A percentile compares a stretch with the other conserved stretches of the same genome.
phyloP scores from a whole-genome alignment of 257 asterid species.

The Thymus quinquecostatus region DNA sequence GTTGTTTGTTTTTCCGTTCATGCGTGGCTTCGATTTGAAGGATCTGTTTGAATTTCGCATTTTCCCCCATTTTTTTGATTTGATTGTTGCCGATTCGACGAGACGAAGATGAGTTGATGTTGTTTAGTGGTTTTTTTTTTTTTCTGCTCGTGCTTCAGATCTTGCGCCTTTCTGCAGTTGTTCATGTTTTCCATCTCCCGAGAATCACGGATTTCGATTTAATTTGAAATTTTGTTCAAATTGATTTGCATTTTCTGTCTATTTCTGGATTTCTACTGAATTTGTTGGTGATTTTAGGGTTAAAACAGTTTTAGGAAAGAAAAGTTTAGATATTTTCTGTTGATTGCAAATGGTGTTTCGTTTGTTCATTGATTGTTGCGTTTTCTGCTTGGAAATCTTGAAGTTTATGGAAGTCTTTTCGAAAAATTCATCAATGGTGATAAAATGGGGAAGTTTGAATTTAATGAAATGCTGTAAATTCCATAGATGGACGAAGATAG shows the following conservation, averaged over 20 bases:
- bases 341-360: conserved; percentile 2
- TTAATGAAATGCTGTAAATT: conserved; percentile 30
- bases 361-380: conserved; percentile 19
- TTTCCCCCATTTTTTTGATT: conserved; percentile 10
- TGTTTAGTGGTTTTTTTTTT: neutral
- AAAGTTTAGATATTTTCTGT: neutral
- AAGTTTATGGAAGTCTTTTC: conserved; percentile 15
- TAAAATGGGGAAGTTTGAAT: conserved; percentile 29
- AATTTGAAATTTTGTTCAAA: neutral
- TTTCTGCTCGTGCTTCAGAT: conserved; percentile 24
- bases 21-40: conserved; percentile 17
- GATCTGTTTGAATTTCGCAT: conserved; percentile 31
- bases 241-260: conserved; percentile 24
- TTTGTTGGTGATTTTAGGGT: neutral
- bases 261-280: neutral
- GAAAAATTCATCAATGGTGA: conserved; percentile 22
- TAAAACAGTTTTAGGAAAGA: neutral
- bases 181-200: conserved; percentile 7
- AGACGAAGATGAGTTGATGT: neutral
- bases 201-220: neutral
- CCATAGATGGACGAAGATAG: conserved; percentile 85
- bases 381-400: conserved; percentile 13
- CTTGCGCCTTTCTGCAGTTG: conserved; percentile 16
- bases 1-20: conserved; percentile 17
- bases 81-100: conserved; percentile 3